Percentiles rank a stretch among this genome's conserved stretches.
These are phyloP conservation scores for Ceratocystis harringtonii DNA, from an alignment of 2,329 filamentous ascomycete genomes.

Conservation along the genomic window DNA sequence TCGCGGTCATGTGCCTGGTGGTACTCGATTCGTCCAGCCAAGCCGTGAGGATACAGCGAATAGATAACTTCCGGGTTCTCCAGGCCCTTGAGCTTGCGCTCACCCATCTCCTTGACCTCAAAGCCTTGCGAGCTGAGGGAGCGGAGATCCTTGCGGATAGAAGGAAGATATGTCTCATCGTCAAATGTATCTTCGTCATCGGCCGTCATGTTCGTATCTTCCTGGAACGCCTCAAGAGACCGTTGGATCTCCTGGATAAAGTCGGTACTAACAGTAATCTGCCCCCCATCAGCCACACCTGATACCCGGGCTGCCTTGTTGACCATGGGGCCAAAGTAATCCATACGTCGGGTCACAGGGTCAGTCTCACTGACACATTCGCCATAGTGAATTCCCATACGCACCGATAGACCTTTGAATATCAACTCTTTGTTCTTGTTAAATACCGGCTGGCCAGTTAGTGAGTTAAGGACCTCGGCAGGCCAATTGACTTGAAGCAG, in stretches of 20 bases:
- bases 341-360: conserved; percentile 94
- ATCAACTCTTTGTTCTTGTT: conserved; percentile 81
- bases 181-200: conserved; percentile 51
- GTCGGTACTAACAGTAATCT: conserved; percentile 92
- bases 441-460: conserved; percentile 65
- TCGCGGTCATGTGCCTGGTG: conserved; percentile 32
- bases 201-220: not conserved
- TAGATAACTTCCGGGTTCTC: conserved; percentile 96
- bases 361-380: conserved; percentile 89
- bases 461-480: conserved; percentile 74
- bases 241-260: conserved; percentile 94
- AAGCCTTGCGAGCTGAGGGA: conserved; percentile 84
- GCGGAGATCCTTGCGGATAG: conserved; percentile 75
- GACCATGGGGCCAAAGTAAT: conserved; percentile 98
- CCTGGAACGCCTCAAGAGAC: conserved; percentile 70
- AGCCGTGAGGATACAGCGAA: conserved; percentile 80
- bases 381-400: conserved; percentile 96
- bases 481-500: conserved; percentile 88
- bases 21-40: conserved; percentile 63
- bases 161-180: conserved; percentile 57
- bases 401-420: conserved; percentile 83
- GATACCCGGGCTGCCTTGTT: conserved; percentile 93
- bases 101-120: conserved; percentile 90
- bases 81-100: conserved; percentile 87
- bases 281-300: conserved; percentile 84